phyloP scores from a whole-genome alignment of 805 yeast species.

The Yamadazyma takamatsuzukensis region DNA sequence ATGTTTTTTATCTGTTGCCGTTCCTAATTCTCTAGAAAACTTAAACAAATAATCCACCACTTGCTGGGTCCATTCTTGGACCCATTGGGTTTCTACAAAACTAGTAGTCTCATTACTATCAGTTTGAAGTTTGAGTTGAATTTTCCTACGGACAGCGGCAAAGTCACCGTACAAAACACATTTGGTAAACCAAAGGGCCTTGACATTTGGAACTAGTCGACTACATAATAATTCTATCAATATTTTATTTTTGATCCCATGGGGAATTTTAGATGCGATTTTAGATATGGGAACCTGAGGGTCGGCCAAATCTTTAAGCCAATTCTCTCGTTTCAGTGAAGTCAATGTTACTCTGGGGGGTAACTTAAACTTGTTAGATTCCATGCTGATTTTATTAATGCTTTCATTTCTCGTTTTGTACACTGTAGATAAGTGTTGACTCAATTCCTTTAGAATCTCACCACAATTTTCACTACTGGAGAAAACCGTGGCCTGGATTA shows the following conservation, averaged over 20 bases:
- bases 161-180: slow-evolving; percentile 80
- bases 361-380: slow-evolving; percentile 54
- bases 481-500: slow-evolving; percentile 46
- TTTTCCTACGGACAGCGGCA: slow-evolving; percentile 28
- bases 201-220: slow-evolving; percentile 65
- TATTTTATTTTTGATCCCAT: slow-evolving; percentile 74
- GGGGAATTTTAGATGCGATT: slow-evolving; percentile 80
- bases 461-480: slow-evolving; percentile 33
- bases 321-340: slow-evolving; percentile 76
- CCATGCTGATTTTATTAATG: slow-evolving; percentile 33
- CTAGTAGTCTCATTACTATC: slow-evolving; percentile 18
- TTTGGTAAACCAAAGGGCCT: slow-evolving; percentile 89
- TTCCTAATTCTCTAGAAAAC: slow-evolving; percentile 40
- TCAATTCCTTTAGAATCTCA: slow-evolving; percentile 32
- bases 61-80: slow-evolving; percentile 88
- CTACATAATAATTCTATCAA: slow-evolving; percentile 70
- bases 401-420: slow-evolving; percentile 36
- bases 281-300: slow-evolving; percentile 60
- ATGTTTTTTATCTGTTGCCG: slow-evolving; percentile 27
- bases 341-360: slow-evolving; percentile 91
- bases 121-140: slow-evolving; percentile 15
- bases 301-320: slow-evolving; percentile 80
- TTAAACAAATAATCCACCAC: slow-evolving; percentile 58
- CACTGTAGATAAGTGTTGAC: slow-evolving; percentile 35
- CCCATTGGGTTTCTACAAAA: slow-evolving; percentile 67